Base-by-base conservation (phyloP, 2,329 filamentous ascomycete genomes). In the Botrytis elliptica region DNA sequence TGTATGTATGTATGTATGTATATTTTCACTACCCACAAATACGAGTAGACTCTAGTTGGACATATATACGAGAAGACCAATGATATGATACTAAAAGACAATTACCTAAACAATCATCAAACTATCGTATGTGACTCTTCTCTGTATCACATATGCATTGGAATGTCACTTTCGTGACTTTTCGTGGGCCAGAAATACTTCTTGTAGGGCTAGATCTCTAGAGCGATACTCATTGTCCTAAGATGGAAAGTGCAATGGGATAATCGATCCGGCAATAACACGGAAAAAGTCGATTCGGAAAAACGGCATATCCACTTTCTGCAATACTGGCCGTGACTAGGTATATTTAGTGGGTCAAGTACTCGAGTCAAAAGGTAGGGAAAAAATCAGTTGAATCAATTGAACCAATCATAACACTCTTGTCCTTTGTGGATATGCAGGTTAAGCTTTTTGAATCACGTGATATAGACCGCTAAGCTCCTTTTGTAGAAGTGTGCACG, bases 381-480 rank as follows among this genome's bases (percentile, higher is more conserved):
- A 10, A 49, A n/a, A 25, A 14, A 22, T 18, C 44, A 7, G 7
- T 46, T 22, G 14, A 14, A n/a, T 29, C 25, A 6, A 29, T 60
- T 60, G 10, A 4, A 36, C 57, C n/a, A 59, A 59, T 59, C 2
- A 36, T 1, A 59, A 0, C 12, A 2, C 49, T n/a, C 14, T 0
- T n/a, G 0, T 3, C 1, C 10, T n/a, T n/a, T 3, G 16, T 55
- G 25, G 1, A 25, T 49, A 49, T 49, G 46, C 46, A 25, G 46
- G 57, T 22, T 22, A 38, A 60, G 57, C 29, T 38, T 60, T 60
- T 25, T 60, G 9, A 9, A 4, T 60, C n/a, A 59, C 55, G 46
- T 29, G 25, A 0, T 0, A 1, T 16, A 0, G 0, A 16, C 3
- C 0, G 4, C 52, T 55, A 55, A 55, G 16, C 52, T 55, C 2